Percentiles rank a stretch among this genome's conserved stretches.
phyloP scores from a whole-genome alignment of 2,329 filamentous ascomycete species.

The Pseudovirgaria hyperparasitica region DNA sequence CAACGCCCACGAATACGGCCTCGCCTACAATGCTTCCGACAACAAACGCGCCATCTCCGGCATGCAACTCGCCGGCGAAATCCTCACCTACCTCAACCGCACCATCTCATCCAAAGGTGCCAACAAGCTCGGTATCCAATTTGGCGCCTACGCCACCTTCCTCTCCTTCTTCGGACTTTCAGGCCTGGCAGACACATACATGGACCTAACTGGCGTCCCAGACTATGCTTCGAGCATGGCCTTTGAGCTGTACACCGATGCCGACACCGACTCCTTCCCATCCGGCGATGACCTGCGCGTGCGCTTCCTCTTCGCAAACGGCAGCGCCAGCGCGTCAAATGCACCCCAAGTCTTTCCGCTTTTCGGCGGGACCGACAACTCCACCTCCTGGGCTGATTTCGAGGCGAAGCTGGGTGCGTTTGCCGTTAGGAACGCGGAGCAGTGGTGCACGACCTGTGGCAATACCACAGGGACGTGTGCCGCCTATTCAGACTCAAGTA shows the following conservation, averaged over 20 bases:
- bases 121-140: conserved; percentile 39
- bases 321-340: conserved; percentile 35
- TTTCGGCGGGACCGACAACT: conserved; percentile 42
- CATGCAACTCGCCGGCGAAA: conserved; percentile 34
- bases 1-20: conserved; percentile 66
- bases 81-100: conserved; percentile 31
- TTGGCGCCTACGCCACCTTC: conserved; percentile 50
- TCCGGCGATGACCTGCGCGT: conserved; percentile 39
- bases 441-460: conserved; percentile 68
- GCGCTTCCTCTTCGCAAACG: conserved; percentile 51
- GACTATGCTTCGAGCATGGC: conserved; percentile 73
- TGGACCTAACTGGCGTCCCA: conserved; percentile 62
- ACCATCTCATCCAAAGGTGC: conserved; percentile 25
- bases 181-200: conserved; percentile 34
- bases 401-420: conserved; percentile 49
- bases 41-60: conserved; percentile 32
- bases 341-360: conserved; percentile 44
- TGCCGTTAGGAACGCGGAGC: conserved; percentile 47
- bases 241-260: conserved; percentile 55
- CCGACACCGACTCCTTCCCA: conserved; percentile 31
- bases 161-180: conserved; percentile 49
- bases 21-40: conserved; percentile 60
- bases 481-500: conserved; percentile 19
- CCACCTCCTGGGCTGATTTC: conserved; percentile 60
- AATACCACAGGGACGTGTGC: conserved; percentile 58